A percentile compares a stretch with the other conserved stretches of the same genome.
Evolutionary conservation across 306 rosid genomes (phyloP).

Genomic region (Prosopis cineraria): DNA sequence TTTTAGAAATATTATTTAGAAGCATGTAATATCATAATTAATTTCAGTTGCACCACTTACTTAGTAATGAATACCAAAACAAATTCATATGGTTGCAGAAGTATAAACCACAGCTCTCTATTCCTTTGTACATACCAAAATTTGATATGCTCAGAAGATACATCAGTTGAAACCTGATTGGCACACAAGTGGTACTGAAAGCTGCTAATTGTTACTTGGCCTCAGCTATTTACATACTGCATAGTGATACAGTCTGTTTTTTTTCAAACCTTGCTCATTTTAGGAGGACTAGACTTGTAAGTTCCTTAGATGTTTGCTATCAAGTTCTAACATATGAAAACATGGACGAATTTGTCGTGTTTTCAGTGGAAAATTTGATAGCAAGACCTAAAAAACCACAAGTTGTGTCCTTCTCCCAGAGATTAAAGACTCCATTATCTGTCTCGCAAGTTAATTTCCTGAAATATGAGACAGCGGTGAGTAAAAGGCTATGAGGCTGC

Average conservation of each 20-base stretch:
- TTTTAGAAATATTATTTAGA: not conserved
- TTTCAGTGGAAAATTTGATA: not conserved
- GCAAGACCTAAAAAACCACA: not conserved
- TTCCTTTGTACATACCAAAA: conserved; percentile 38
- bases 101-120: not conserved
- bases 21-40: not conserved
- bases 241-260: not conserved
- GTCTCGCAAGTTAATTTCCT: conserved; percentile 2
- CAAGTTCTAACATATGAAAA: not conserved
- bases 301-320: not conserved
- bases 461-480: conserved; percentile 13
- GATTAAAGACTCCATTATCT: conserved; percentile 1
- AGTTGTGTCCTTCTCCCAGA: not conserved
- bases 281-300: not conserved
- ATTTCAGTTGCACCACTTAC: not conserved
- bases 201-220: conserved; percentile 23
- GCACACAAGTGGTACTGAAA: not conserved
- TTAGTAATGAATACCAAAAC: not conserved
- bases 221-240: not conserved
- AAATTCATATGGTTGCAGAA: not conserved
- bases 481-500: conserved; percentile 48
- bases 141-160: conserved; percentile 30
- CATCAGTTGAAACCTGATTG: conserved; percentile 16
- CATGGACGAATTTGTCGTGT: too few species aligned
- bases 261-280: not conserved